Evolutionary conservation across 441 rosid species (phyloP).

Genomic region (Gossypium schwendimanii): DNA sequence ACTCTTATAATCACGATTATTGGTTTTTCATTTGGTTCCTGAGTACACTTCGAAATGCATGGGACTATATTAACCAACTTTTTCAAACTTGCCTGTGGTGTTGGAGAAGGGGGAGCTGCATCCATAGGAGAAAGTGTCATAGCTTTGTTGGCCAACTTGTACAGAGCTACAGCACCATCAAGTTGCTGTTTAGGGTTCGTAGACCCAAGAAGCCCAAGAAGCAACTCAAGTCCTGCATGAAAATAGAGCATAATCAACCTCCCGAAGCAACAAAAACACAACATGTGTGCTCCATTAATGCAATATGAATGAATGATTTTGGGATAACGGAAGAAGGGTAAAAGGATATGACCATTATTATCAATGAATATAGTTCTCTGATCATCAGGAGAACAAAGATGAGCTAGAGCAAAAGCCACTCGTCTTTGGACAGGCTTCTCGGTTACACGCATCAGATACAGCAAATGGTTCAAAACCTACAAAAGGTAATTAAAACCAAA

Average conservation of each 20-base stretch:
- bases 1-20: neutral
- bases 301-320: constrained; percentile 2
- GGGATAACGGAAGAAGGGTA: neutral
- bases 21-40: neutral
- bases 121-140: constrained; percentile 78
- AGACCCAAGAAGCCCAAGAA: constrained; percentile 82
- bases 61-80: neutral
- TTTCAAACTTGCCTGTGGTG: constrained; percentile 60
- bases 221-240: constrained; percentile 74
- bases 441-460: constrained; percentile 78
- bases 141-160: constrained; percentile 75
- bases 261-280: constrained; percentile 15
- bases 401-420: constrained; percentile 89
- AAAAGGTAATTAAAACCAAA: constrained; percentile 17
- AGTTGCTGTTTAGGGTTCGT: constrained; percentile 67
- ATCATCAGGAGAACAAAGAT: constrained; percentile 89
- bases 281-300: constrained; percentile 2
- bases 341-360: constrained; percentile 41
- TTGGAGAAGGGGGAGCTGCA: constrained; percentile 97
- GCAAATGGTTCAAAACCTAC: constrained; percentile 81
- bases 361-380: constrained; percentile 79
- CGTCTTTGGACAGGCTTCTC: constrained; percentile 81
- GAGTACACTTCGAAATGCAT: neutral
- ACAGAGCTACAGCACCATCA: constrained; percentile 90
- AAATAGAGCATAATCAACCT: constrained; percentile 16